Evolutionary conservation across 805 yeast genomes (phyloP), one percentile per base, ranked within the genome.

Genomic region (Kodamaea restingae): DNA sequence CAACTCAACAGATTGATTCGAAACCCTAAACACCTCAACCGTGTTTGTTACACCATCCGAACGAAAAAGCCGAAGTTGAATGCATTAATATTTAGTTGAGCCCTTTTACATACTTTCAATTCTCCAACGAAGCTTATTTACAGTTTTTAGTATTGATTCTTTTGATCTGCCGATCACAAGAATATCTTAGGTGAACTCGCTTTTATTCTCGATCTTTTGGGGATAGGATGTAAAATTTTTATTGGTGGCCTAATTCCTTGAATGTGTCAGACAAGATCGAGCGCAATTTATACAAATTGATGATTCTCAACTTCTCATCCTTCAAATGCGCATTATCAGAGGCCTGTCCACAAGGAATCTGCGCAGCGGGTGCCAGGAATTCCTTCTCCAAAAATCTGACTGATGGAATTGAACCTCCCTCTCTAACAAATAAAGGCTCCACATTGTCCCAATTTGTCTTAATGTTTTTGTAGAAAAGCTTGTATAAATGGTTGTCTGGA

Each of bases 401-500:
- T 8, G 91, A 82, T 2, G 98, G 97, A 57, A 91, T 88, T 0
- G 97, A 87, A 0, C 98, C 98, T 44, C 98, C 98, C 65, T 93
- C 98, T 48, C 98, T 76, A 22, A 93, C 86, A 44, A 80, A 82
- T 30, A 91, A 64, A 2, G 98, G 97, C 39, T 84, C 86, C 1
- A 58, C 55, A 9, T 70, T 63, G 0, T 76, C 78, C 98, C 98
- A 91, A 40, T 80, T 85, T 3, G 66, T 58, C 30, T 67, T 62
- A 22, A 91, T 67, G 36, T 84, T 87, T 17, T 76, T 65, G 39
- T 73, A 70, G 25, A 93, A 65, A 7, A 84, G 71, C 50, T 76
- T 71, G 58, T 85, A 93, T 2, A 90, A 87, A 31, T 71, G 71
- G 53, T 86, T 88, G 10, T 70, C 61, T 10, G 90, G 84, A 50